Base-by-base conservation (phyloP, 176 grass and related monocot genomes). In the Avena sativa region DNA sequence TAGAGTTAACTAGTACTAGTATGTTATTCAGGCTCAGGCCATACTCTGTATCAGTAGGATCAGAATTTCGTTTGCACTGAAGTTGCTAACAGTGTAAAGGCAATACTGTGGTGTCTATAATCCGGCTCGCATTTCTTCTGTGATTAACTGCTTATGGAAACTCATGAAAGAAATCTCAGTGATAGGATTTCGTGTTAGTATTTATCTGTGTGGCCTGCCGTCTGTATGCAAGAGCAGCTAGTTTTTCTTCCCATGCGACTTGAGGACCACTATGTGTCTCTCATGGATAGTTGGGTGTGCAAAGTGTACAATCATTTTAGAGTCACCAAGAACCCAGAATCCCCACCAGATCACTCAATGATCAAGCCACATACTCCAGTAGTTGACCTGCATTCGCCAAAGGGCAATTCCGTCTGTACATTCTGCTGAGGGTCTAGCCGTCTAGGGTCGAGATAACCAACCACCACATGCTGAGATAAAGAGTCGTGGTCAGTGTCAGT, bases 401-500 rank as follows among this genome's bases (percentile, higher is more conserved):
- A 53, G 48, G 13, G 3, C 30, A 19, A 17, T 51, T 20, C 9
- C 9, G 74, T 76, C 26, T 36, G 9, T 5, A 56, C 50, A 76
- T 56, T 56, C 20, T 19, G 15, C 1, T 32, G 26, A 6, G 13
- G 0, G 73, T 15, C 21, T 75, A 13, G 9, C 32, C 32, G 32
- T 49, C 30, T 19, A 20, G 9, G 16, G 59, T 52, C 15, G 47
- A 36, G 57, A 68, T 84, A 30, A 68, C 57, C 66, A 52, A 75
- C 2, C 47, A 51, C 12, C 73, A 75, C 38, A 74, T 59, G 68
- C 43, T 58, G 53, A 13, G 59, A 73, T 51, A 56, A 2, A 2
- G 68, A 30, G 48, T 84, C 57, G 71, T 71, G 63, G 86, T 82
- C 82, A 38, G 17, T 47, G 72, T 88, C 82, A 66, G 52, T 64